phyloP scores from a whole-genome alignment of 768 basidiomycete species.

The Rhodotorula kratochvilovae region DNA sequence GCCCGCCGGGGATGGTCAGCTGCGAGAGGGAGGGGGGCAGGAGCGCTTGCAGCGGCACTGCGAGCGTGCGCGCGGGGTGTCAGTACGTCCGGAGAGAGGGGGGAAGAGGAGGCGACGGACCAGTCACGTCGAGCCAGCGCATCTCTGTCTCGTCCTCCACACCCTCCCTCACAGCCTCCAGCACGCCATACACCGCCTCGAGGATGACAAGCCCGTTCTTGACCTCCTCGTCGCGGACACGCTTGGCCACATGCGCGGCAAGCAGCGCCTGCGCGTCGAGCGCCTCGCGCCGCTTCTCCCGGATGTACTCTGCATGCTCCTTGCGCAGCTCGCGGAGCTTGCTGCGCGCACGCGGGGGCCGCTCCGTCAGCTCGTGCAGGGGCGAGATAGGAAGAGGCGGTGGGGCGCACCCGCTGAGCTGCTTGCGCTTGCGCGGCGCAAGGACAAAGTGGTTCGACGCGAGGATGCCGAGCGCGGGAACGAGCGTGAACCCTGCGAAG shows the following conservation, averaged over 20 bases:
- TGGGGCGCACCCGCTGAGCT: slow-evolving; percentile 43
- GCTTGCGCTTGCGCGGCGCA: slow-evolving; percentile 44
- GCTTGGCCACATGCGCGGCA: slow-evolving; percentile 63
- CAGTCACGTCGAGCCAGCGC: slow-evolving; percentile 67
- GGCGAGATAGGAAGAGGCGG: no score
- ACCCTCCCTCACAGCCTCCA: slow-evolving; percentile 31
- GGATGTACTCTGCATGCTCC: slow-evolving; percentile 62
- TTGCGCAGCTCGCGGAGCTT: slow-evolving; percentile 64
- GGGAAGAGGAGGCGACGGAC: slow-evolving; percentile 1
- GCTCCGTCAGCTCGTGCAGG: slow-evolving; percentile 41
- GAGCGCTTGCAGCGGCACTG: slow-evolving; percentile 69
- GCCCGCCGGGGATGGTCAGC: slow-evolving; percentile 68
- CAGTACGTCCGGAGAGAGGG: no score
- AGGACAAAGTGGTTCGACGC: slow-evolving; percentile 48
- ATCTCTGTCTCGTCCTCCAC: slow-evolving; percentile 54
- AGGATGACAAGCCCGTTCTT: slow-evolving; percentile 74
- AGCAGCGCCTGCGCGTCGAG: slow-evolving; percentile 62
- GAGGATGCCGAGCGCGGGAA: slow-evolving; percentile 47
- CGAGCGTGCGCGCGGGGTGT: no score
- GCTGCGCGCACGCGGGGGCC: slow-evolving; percentile 49
- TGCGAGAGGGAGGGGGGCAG: slow-evolving; percentile 63
- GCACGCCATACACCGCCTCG: slow-evolving; percentile 67
- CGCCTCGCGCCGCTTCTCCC: slow-evolving; percentile 60
- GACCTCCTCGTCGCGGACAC: slow-evolving; percentile 60
- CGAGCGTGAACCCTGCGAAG: slow-evolving; percentile 44